Evolutionary conservation across 306 rosid genomes (phyloP), one percentile per base, ranked within the genome.

Genomic region (Vigna unguiculata): DNA sequence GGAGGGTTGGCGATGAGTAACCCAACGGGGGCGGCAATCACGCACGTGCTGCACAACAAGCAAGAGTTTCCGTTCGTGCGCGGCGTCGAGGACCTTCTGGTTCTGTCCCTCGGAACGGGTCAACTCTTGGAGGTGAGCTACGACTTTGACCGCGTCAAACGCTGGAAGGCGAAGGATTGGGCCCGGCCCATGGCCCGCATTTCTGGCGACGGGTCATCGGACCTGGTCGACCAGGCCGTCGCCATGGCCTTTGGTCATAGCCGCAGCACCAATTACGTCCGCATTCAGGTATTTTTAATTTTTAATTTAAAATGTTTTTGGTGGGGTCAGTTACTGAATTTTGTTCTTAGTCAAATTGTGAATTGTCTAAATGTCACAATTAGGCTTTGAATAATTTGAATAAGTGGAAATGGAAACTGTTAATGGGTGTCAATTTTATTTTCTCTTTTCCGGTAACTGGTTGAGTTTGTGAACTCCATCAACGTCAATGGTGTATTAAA

Each of bases 31-130:
- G 96, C 97, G 4, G 99, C 99, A 3, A 96, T 96, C 40, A 96
- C 99, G 76, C 99, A 96, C 86, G 99, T 96, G 83, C 93, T 96
- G 20, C 99, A 96, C 77, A 96, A 96, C 87, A 96, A 92, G 76
- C 96, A 96, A 78, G 99, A 96, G 78, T 96, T 96, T 43, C 99
- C 99, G 48, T 93, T 92, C 82, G 99, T 96, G 84, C 89, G 99
- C 13, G 99, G 99, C 4, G 99, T 96, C 7, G 97, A 96, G 88
- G 99, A 96, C 85, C 81, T 96, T 24, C 74, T 96, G 77, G 99
- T 92, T 13, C 89, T 96, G 12, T 96, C 99, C 3, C 78, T 96
- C 4, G 99, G 99, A 41, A 88, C 90, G 11, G 98, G 98, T 65
- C 97, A 92, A 77, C 81, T 85, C 1, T 45, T 92, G 48, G 97